A percentile compares a stretch with the other conserved stretches of the same genome.
Conservation (phyloP, 768 basidiomycete species). For the Kwoniella botswanensis region DNA sequence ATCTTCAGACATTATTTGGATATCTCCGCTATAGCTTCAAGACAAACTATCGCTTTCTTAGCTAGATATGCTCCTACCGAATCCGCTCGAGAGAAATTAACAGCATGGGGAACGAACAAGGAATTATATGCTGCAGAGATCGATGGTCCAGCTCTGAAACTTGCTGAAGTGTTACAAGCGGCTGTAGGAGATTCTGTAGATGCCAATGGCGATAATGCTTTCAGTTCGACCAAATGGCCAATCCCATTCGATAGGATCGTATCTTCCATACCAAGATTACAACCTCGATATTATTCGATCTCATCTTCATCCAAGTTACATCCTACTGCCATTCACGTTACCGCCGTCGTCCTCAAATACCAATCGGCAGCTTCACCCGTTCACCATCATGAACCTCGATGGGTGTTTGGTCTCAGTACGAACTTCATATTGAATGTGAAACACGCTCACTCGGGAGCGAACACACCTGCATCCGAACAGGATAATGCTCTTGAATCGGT, state of each 20-base stretch:
- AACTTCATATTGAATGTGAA: constrained; percentile 96
- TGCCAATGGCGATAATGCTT: constrained; percentile 56
- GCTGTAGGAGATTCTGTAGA: constrained; percentile 79
- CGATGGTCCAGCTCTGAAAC: constrained; percentile 76
- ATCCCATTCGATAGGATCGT: constrained; percentile 98
- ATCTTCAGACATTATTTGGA: constrained; percentile 97
- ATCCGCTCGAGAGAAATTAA: constrained; percentile 74
- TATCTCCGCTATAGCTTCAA: constrained; percentile 89
- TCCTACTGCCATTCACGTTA: constrained; percentile 89
- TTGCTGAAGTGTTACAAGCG: constrained; percentile 89
- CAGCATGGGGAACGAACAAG: constrained; percentile 81
- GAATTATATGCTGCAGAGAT: constrained; percentile 81
- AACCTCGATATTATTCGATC: constrained; percentile 98
- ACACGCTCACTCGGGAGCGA: constrained; percentile 62
- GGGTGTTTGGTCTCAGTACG: constrained; percentile 87
- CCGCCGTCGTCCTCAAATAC: constrained; percentile 93
- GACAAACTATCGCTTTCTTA: constrained; percentile 85
- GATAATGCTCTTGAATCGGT: constrained; percentile 55
- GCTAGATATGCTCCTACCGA: constrained; percentile 86
- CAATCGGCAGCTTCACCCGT: constrained; percentile 67
- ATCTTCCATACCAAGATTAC: constrained; percentile 88
- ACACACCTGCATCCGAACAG: constrained; percentile 29
- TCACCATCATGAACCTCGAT: constrained; percentile 64
- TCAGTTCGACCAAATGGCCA: constrained; percentile 79
- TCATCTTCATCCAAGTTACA: constrained; percentile 94